Evolutionary conservation across 2,329 filamentous ascomycete genomes (phyloP), one percentile per base, ranked within the genome.

Genomic region (Fusarium xyrophilum): DNA sequence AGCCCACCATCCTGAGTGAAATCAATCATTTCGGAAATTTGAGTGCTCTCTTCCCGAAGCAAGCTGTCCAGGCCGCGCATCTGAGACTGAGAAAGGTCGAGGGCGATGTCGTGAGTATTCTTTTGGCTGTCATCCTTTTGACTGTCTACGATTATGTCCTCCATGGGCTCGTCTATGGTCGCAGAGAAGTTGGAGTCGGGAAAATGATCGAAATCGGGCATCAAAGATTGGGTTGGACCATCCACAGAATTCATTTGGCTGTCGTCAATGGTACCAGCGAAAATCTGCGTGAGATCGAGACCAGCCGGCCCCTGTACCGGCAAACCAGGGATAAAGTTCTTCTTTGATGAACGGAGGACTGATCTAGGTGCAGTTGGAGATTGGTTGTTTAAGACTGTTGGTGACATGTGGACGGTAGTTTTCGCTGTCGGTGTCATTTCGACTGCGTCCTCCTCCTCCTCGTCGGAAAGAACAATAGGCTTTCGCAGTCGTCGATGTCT

Each of bases 251-350:
- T 71, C 60, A 74, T 69, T 71, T 88, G 85, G 70, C 84, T 88
- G 76, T 82, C 88, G 48, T 92, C 93, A 88, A 97, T 91, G 2
- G 93, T 97, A 15, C 93, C 93, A 8, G 91, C 92, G 76, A 97
- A 97, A 66, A 96, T 95, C 73, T 97, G 94, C 1, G 93, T 96
- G 44, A 97, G 84, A 13, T 93, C 91, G 42, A 97, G 80, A 5
- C 88, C 88, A 36, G 87, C 88, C 25, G 87, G 83, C 1, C 84
- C 86, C 25, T 83, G 78, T 7, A 89, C 83, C 5, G 89, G 86
- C 23, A 93, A 79, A 3, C 89, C 89, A 6, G 90, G 91, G 60
- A 93, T 91, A 70, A 91, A 90, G 0, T 82, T 85, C 78, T 91
- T 91, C 62, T 85, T 89, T 5, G 88, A 88, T 7, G 89, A 91